Percentiles rank a stretch among this genome's conserved stretches.
Evolutionary conservation across 2,329 filamentous ascomycete genomes (phyloP).

Genomic region (Neonectria sp.): DNA sequence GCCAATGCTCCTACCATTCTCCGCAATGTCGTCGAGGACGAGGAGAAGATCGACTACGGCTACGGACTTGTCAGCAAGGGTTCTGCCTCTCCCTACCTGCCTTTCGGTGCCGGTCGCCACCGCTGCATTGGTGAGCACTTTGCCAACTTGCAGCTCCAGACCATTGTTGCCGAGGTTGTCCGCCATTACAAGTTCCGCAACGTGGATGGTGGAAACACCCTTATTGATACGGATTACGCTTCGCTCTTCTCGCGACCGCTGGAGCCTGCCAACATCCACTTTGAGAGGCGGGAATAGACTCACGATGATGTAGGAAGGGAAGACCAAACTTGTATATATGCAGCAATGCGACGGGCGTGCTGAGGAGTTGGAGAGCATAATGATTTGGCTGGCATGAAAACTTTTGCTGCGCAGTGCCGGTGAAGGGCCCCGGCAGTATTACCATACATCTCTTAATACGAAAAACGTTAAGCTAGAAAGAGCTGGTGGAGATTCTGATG

Average conservation of each 20-base stretch:
- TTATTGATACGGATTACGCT: conserved; percentile 78
- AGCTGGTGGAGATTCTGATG: not conserved
- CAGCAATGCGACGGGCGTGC: conserved; percentile 44
- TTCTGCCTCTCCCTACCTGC: conserved; percentile 89
- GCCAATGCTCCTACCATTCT: conserved; percentile 65
- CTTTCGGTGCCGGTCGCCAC: conserved; percentile 93
- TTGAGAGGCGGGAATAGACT: conserved; percentile 75
- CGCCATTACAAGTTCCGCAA: conserved; percentile 86
- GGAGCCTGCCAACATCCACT: conserved; percentile 80
- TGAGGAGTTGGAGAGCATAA: conserved; percentile 47
- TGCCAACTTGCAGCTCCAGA: conserved; percentile 91
- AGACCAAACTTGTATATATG: conserved; percentile 46
- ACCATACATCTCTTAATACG: conserved; percentile 46
- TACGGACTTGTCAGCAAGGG: conserved; percentile 96
- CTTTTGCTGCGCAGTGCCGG: conserved; percentile 40
- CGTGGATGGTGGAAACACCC: conserved; percentile 76
- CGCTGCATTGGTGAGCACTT: conserved; percentile 98
- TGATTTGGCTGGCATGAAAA: conserved; percentile 44
- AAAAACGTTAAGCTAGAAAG: conserved; percentile 35
- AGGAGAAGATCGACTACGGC: conserved; percentile 91
- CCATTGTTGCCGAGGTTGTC: conserved; percentile 84
- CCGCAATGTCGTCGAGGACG: conserved; percentile 70
- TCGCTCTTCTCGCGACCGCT: conserved; percentile 82
- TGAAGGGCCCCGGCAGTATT: conserved; percentile 42
- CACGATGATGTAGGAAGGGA: conserved; percentile 21